Evolutionary conservation across 768 basidiomycete species (phyloP).

Genomic region (Tubosaeta brunneosetosa): DNA sequence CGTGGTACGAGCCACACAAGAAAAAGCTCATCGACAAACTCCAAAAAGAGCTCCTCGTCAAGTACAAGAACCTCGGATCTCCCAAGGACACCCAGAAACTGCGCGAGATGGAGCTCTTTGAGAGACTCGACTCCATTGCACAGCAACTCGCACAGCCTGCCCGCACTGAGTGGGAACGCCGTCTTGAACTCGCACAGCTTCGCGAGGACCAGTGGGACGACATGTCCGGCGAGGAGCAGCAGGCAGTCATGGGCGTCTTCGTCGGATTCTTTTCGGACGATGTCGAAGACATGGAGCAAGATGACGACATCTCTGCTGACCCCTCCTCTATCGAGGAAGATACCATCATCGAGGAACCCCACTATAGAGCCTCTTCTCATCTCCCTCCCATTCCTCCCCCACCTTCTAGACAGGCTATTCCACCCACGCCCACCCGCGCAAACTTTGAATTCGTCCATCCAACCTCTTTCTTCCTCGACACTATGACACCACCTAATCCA

Average conservation of each 20-base stretch:
- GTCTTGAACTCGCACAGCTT: slow-evolving; percentile 26
- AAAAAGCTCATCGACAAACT: slow-evolving; percentile 29
- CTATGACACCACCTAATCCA: slow-evolving; percentile 18
- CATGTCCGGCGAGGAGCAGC: slow-evolving; percentile 31
- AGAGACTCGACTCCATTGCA: slow-evolving; percentile 20
- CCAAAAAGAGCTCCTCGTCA: slow-evolving; percentile 26
- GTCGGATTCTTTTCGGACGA: slow-evolving; percentile 28
- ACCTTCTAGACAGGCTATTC: slow-evolving; percentile 12
- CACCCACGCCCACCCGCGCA: slow-evolving; percentile 17
- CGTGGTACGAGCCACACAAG: slow-evolving; percentile 30
- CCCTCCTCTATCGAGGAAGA: slow-evolving; percentile 19
- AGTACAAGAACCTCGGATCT: slow-evolving; percentile 28
- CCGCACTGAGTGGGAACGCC: slow-evolving; percentile 32
- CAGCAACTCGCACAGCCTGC: slow-evolving; percentile 27
- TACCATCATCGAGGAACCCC: slow-evolving; percentile 16
- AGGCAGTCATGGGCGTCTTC: slow-evolving; percentile 28
- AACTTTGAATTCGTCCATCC: slow-evolving; percentile 29
- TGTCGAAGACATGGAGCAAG: slow-evolving; percentile 16
- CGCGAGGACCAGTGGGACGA: slow-evolving; percentile 30
- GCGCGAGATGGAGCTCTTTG: slow-evolving; percentile 27
- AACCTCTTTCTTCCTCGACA: slow-evolving; percentile 21
- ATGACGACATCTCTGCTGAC: slow-evolving; percentile 1
- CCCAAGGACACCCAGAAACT: slow-evolving; percentile 25
- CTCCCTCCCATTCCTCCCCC: slow-evolving; percentile 1
- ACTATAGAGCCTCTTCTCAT: slow-evolving; percentile 2